Conservation (phyloP, 495 filamentous ascomycete species). For the Trichoderma orchidacearum region DNA sequence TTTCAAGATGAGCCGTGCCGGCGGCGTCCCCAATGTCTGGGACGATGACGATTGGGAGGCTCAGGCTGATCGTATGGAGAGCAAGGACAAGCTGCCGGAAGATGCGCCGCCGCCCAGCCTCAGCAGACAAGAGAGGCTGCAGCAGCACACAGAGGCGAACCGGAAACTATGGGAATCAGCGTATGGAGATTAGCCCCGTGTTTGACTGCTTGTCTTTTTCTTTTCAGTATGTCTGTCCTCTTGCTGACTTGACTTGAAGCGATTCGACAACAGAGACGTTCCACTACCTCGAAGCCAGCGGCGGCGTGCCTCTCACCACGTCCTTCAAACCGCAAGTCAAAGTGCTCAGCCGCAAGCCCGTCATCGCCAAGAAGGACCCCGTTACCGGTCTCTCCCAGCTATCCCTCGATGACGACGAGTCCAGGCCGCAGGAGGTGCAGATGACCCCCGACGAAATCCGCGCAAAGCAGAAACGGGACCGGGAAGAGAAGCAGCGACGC, state of each 20-base stretch:
- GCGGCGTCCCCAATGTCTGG: constrained; percentile 64
- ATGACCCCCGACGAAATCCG: constrained; percentile 59
- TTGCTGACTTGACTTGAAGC: constrained; percentile 6
- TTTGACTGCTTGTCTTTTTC: background rate
- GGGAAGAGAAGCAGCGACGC: constrained; percentile 75
- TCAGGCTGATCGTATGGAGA: constrained; percentile 42
- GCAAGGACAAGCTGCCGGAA: constrained; percentile 22
- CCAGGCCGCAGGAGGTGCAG: constrained; percentile 36
- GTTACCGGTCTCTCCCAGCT: constrained; percentile 41
- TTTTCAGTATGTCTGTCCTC: too few relatives aligned
- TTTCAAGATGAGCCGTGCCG: constrained; percentile 35
- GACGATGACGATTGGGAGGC: constrained; percentile 70
- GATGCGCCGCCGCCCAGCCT: constrained; percentile 22
- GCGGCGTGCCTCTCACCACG: constrained; percentile 53
- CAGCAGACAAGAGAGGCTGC: constrained; percentile 63
- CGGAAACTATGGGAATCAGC: constrained; percentile 80
- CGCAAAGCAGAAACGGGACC: constrained; percentile 56
- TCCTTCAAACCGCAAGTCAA: constrained; percentile 77
- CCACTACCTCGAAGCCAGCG: constrained; percentile 56
- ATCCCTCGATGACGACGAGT: constrained; percentile 44
- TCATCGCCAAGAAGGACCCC: constrained; percentile 30
- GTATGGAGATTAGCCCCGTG: constrained; percentile 30
- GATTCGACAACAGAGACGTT: constrained; percentile 43
- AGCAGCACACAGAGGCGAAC: constrained; percentile 70
- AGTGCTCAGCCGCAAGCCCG: constrained; percentile 71